Evolutionary conservation across 1,284 basidiomycete genomes (phyloP).

Genomic region (Ceratobasidium sp.): DNA sequence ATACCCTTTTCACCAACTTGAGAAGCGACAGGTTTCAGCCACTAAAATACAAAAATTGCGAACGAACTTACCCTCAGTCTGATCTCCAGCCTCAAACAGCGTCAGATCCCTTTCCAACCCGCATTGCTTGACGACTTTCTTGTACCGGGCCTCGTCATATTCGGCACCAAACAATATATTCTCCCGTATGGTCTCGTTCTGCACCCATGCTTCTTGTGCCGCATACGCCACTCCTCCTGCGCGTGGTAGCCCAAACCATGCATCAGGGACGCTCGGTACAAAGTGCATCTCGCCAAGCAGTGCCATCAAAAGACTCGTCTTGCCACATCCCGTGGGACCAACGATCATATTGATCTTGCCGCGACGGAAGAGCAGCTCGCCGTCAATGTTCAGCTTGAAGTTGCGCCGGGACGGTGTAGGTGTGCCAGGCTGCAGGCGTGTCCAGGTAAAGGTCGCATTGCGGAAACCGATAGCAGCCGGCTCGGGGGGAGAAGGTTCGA

Average conservation of each 20-base stretch:
- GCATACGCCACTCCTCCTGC: slow-evolving; percentile 73
- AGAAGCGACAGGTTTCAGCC: not conserved
- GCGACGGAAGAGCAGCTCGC: slow-evolving; percentile 62
- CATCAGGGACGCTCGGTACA: slow-evolving; percentile 58
- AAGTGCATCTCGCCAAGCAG: slow-evolving; percentile 63
- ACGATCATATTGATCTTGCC: slow-evolving; percentile 67
- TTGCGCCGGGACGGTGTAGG: slow-evolving; percentile 46
- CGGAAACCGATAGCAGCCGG: slow-evolving; percentile 53
- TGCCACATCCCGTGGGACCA: slow-evolving; percentile 63
- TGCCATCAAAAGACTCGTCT: slow-evolving; percentile 59
- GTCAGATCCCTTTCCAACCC: slow-evolving; percentile 54
- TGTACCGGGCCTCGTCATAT: slow-evolving; percentile 61
- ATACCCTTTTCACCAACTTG: slow-evolving; percentile 68
- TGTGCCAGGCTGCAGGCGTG: slow-evolving; percentile 46
- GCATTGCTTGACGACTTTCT: slow-evolving; percentile 53
- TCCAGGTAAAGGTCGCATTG: slow-evolving; percentile 58
- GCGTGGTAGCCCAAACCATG: slow-evolving; percentile 73
- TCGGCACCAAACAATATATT: slow-evolving; percentile 64
- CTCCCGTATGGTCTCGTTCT: slow-evolving; percentile 62
- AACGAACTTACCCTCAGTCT: slow-evolving; percentile 59
- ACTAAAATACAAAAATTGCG: not conserved
- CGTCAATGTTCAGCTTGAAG: slow-evolving; percentile 59
- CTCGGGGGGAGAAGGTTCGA: slow-evolving; percentile 46
- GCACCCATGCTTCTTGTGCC: slow-evolving; percentile 79
- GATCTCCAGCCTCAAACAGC: slow-evolving; percentile 66